A percentile compares a stretch with the other conserved stretches of the same genome.
Evolutionary conservation across 225 moss, liverwort and hornwort species (phyloP).

Genomic region (Neckera pumila): DNA sequence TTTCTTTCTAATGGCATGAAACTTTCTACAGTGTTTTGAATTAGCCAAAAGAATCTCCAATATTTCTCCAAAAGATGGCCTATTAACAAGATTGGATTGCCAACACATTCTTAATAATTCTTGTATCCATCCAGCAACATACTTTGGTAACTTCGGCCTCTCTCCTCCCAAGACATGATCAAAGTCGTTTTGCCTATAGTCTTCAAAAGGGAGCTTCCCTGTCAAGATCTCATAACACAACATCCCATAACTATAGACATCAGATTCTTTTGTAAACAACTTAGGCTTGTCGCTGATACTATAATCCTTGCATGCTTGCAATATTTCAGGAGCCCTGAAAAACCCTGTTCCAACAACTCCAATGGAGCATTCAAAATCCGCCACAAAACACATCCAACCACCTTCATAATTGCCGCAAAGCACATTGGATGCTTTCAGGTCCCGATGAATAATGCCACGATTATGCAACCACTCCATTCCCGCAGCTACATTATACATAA

Average conservation of each 20-base stretch:
- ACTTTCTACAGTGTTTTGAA: rapidly evolving
- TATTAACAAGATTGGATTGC: not conserved
- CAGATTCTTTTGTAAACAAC: not conserved
- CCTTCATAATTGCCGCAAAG: rapidly evolving
- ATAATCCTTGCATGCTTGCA: not conserved
- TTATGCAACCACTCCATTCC: not conserved
- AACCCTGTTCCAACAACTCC: not conserved
- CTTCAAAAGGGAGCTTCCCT: not conserved
- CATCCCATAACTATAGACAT: not conserved
- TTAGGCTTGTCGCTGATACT: not conserved
- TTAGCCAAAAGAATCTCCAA: not conserved
- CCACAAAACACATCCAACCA: not conserved
- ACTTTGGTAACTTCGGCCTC: not conserved
- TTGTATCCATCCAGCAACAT: not conserved
- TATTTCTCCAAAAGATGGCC: not conserved
- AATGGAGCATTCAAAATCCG: not conserved
- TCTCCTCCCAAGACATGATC: not conserved
- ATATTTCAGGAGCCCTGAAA: not conserved
- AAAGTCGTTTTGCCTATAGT: no score
- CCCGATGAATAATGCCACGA: not conserved
- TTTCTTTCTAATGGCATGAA: rapidly evolving
- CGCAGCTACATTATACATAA: rapidly evolving
- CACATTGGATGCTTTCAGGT: not conserved
- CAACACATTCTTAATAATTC: not conserved
- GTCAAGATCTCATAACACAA: not conserved